A percentile compares a stretch with the other conserved stretches of the same genome.
Conservation (phyloP, 169 alveolate genomes). For the Eimeria praecox region DNA sequence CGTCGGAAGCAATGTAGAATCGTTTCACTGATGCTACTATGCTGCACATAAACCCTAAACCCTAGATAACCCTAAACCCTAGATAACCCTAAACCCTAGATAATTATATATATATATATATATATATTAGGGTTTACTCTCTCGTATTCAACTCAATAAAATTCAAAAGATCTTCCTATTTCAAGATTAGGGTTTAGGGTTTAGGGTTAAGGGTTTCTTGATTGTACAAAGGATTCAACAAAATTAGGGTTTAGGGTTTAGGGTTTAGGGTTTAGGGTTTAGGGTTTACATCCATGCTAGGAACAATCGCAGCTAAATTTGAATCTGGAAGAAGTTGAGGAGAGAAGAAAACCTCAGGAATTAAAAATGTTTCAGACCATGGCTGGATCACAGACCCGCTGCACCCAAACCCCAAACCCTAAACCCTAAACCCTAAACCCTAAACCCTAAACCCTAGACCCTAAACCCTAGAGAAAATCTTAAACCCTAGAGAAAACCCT, state of each 20-base stretch:
- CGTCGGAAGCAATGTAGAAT: constrained; percentile 31
- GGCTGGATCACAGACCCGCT: constrained; percentile 73
- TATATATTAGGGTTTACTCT: too few species aligned
- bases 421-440: constrained; percentile 38
- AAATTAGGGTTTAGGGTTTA: constrained; percentile 44
- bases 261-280: constrained; percentile 66
- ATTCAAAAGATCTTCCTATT: too few species aligned
- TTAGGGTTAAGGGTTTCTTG: too few species aligned
- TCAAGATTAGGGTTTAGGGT: background rate
- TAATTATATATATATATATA: too few species aligned
- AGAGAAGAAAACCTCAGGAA: constrained; percentile 67
- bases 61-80: constrained; percentile 4
- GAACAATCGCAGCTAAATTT: constrained; percentile 54
- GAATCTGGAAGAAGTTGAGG: constrained; percentile 68
- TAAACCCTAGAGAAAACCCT: constrained; percentile 16
- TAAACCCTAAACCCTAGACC: constrained; percentile 24
- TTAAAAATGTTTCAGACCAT: constrained; percentile 60
- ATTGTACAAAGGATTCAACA: too few species aligned
- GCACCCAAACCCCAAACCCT: constrained; percentile 50
- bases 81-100: too few species aligned
- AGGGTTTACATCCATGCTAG: constrained; percentile 66
- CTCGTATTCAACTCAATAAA: too few species aligned
- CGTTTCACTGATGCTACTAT: constrained; percentile 60
- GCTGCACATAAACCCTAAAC: constrained; percentile 62
- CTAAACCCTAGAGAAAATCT: constrained; percentile 4